Evolutionary conservation across 129 eudicot species (phyloP).

Genomic region (Silybum marianum): DNA sequence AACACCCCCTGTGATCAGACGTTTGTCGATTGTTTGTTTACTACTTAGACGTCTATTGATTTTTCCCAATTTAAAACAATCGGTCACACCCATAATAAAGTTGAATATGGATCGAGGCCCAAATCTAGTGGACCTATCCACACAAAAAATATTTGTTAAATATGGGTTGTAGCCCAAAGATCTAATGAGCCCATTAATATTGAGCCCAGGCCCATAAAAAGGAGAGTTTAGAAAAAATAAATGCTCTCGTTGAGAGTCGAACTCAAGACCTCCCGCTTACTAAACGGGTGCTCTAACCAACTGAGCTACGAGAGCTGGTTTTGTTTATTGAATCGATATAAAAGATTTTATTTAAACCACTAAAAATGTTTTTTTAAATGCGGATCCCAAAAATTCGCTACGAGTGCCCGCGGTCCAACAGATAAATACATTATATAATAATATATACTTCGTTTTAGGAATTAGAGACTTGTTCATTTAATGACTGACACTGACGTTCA

Average conservation of each 20-base stretch:
- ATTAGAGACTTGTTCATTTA: too few relatives aligned
- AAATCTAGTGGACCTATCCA: background rate
- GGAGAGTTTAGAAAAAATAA: background rate
- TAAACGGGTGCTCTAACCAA: conserved; percentile 74
- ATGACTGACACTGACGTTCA: too few relatives aligned
- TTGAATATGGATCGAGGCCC: background rate
- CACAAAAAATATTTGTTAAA: too few relatives aligned
- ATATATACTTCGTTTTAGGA: too few relatives aligned
- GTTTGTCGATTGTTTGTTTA: too few relatives aligned
- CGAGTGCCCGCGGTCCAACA: too few relatives aligned
- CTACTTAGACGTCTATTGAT: background rate
- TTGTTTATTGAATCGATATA: too few relatives aligned
- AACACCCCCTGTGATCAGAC: too few relatives aligned
- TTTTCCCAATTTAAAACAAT: background rate
- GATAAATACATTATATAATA: too few relatives aligned
- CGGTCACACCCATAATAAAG: background rate
- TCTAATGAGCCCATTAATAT: background rate
- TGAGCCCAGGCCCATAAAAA: background rate
- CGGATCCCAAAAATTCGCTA: too few relatives aligned
- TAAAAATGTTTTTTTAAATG: too few relatives aligned
- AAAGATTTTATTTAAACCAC: too few relatives aligned
- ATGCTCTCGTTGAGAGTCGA: conserved; percentile 90
- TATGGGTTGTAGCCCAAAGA: background rate
- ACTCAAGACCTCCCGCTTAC: conserved; percentile 99
- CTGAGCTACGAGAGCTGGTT: conserved; percentile 54